A percentile compares a stretch with the other conserved stretches of the same genome.
These are phyloP conservation scores for Carex scoparia DNA, from an alignment of 176 grass and related monocot species.

Conservation along the genomic window DNA sequence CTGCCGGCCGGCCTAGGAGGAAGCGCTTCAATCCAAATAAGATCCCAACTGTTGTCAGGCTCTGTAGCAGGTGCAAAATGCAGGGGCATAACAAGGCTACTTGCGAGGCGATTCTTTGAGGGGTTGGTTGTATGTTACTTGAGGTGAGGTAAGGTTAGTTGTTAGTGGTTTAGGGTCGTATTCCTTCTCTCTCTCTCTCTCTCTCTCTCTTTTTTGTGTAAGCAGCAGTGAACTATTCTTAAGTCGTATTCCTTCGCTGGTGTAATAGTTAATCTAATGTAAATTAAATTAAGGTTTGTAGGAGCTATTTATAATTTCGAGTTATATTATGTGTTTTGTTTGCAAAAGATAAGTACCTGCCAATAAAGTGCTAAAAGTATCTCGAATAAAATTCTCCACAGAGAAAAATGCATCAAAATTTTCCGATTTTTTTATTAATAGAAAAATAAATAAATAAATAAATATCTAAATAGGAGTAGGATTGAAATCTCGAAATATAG, in stretches of 20 bases:
- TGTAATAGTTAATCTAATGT: conserved; percentile 14
- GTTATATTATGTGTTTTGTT: neutral
- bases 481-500: too few relatives aligned
- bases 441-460: too few relatives aligned
- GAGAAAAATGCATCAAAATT: too few relatives aligned
- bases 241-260: conserved; percentile 1
- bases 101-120: conserved; percentile 63
- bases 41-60: conserved; percentile 47
- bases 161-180: neutral
- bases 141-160: conserved; percentile 9
- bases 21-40: conserved; percentile 82
- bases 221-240: conserved; percentile 16
- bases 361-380: neutral
- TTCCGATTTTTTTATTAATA: too few relatives aligned
- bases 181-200: neutral
- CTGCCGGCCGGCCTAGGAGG: conserved; percentile 78
- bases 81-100: conserved; percentile 89
- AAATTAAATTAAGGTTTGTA: conserved; percentile 14
- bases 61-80: conserved; percentile 92
- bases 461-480: too few relatives aligned
- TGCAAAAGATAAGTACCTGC: neutral
- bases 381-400: neutral
- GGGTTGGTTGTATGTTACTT: neutral
- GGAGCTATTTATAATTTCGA: conserved; percentile 1
- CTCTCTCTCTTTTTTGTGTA: neutral